Evolutionary conservation across 2,329 filamentous ascomycete species (phyloP).

Genomic region (Graphiopsis chlorocephala): DNA sequence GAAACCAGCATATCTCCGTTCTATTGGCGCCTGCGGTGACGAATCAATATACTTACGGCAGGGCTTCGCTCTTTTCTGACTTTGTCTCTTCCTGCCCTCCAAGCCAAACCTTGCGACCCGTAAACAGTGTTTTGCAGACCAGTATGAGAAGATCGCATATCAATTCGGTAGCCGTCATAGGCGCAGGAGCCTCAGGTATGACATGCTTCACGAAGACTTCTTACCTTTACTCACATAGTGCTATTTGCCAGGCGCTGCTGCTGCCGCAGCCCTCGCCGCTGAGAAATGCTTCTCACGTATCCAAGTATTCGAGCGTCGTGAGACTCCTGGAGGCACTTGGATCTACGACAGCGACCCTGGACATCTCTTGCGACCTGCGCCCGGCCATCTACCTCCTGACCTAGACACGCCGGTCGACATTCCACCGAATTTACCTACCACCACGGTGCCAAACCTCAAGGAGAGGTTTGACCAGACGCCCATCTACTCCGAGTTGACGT

Average conservation of each 20-base stretch:
- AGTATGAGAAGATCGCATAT: not conserved
- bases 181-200: slow-evolving; percentile 12
- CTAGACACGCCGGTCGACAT: slow-evolving; percentile 48
- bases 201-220: not conserved
- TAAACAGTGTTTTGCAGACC: not conserved
- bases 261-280: slow-evolving; percentile 36
- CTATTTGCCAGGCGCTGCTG: slow-evolving; percentile 30
- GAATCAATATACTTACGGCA: not conserved
- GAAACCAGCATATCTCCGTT: not conserved
- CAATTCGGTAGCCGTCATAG: slow-evolving; percentile 8
- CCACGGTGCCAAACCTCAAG: slow-evolving; percentile 42
- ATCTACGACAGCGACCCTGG: slow-evolving; percentile 51
- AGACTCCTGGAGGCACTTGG: slow-evolving; percentile 38
- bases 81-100: not conserved
- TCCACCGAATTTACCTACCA: slow-evolving; percentile 43
- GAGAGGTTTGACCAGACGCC: slow-evolving; percentile 50
- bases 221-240: slow-evolving; percentile 14
- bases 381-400: slow-evolving; percentile 46
- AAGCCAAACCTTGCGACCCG: not conserved
- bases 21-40: not conserved
- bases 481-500: slow-evolving; percentile 51
- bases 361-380: slow-evolving; percentile 34
- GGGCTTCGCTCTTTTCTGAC: not conserved
- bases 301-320: slow-evolving; percentile 36
- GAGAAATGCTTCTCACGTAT: slow-evolving; percentile 36